Evolutionary conservation across 1,284 basidiomycete species (phyloP).

Genomic region (Apiotrichum gamsii): DNA sequence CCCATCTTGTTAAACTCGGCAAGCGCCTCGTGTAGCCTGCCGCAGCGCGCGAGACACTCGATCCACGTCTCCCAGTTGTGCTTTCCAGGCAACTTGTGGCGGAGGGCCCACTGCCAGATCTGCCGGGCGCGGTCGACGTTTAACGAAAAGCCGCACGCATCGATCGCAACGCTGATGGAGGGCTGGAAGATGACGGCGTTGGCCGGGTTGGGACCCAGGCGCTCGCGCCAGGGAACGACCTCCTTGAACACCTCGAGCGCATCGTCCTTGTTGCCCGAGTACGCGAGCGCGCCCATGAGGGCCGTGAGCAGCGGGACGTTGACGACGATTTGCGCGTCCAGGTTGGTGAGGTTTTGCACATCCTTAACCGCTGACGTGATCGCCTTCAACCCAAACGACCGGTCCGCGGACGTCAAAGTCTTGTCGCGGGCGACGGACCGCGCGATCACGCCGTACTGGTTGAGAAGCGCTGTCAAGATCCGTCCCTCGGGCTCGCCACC

Average conservation of each 20-base stretch:
- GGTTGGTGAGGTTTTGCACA: slow-evolving; percentile 68
- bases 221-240: slow-evolving; percentile 46
- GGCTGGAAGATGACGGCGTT: slow-evolving; percentile 52
- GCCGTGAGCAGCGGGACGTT: slow-evolving; percentile 50
- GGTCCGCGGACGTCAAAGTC: neutral
- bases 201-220: slow-evolving; percentile 11
- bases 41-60: slow-evolving; percentile 76
- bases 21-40: slow-evolving; percentile 62
- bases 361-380: slow-evolving; percentile 53
- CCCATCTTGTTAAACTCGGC: slow-evolving; percentile 62
- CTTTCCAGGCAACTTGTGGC: slow-evolving; percentile 53
- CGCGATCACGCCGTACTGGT: slow-evolving; percentile 40
- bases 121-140: slow-evolving; percentile 53
- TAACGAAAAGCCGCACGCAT: slow-evolving; percentile 66
- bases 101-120: slow-evolving; percentile 54
- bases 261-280: slow-evolving; percentile 61
- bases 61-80: slow-evolving; percentile 67
- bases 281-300: slow-evolving; percentile 65
- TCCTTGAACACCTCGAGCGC: slow-evolving; percentile 76
- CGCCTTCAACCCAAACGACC: slow-evolving; percentile 13
- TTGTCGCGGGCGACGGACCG: neutral
- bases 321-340: slow-evolving; percentile 68
- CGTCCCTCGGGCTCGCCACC: slow-evolving; percentile 57
- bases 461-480: slow-evolving; percentile 68
- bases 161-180: slow-evolving; percentile 74